These are phyloP conservation scores for Diphasiastrum complanatum DNA, from an alignment of 83 land plant genomes.

Conservation along the genomic window DNA sequence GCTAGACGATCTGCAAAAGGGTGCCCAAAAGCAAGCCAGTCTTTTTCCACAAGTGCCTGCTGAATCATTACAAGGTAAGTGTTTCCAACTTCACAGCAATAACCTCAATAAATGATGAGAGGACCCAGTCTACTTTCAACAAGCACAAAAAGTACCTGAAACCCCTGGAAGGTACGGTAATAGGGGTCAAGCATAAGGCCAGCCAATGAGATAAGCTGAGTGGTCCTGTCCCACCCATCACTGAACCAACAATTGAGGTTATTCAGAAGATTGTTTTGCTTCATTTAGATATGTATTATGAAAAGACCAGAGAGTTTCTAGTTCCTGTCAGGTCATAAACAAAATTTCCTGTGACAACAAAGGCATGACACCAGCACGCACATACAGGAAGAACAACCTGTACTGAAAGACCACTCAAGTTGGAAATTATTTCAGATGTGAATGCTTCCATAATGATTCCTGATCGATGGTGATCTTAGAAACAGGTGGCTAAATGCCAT, in stretches of 20 bases:
- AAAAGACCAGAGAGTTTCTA: too few species aligned
- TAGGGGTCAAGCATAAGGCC: slow-evolving; percentile 88
- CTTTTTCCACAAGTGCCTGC: slow-evolving; percentile 93
- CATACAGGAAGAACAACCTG: too few species aligned
- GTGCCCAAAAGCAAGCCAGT: slow-evolving; percentile 99
- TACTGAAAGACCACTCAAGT: too few species aligned
- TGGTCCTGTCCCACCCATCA: slow-evolving; percentile 99
- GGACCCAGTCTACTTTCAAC: background rate
- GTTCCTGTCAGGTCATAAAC: too few species aligned
- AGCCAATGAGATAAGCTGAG: slow-evolving; percentile 81
- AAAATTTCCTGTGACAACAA: too few species aligned
- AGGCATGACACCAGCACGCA: too few species aligned
- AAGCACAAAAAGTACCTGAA: slow-evolving; percentile 54
- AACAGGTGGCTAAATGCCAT: too few species aligned
- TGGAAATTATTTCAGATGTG: too few species aligned
- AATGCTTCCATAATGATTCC: too few species aligned
- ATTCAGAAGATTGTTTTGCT: background rate
- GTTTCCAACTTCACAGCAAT: background rate
- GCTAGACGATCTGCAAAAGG: slow-evolving; percentile 90
- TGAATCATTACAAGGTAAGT: slow-evolving; percentile 2
- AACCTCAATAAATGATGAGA: background rate
- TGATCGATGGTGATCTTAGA: too few species aligned
- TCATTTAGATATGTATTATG: background rate
- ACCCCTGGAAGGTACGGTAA: slow-evolving; percentile 86
- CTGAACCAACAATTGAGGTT: slow-evolving; percentile 45